Evolutionary conservation across 805 yeast genomes (phyloP).

Genomic region (Candida michaelii): DNA sequence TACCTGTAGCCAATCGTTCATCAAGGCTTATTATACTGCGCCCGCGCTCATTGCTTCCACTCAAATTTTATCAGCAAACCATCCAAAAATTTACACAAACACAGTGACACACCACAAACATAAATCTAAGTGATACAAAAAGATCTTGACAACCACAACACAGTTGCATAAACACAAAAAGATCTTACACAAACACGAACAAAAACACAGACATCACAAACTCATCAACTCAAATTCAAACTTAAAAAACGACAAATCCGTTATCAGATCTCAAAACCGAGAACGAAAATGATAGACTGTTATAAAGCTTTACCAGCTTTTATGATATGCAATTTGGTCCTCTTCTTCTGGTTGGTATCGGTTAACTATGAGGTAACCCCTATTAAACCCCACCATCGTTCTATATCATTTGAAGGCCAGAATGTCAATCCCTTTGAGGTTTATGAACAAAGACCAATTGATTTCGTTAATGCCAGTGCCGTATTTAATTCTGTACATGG

Average conservation of each 20-base stretch:
- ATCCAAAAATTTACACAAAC: no score
- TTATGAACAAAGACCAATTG: conserved; percentile 44
- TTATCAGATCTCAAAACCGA: not conserved
- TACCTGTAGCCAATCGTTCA: no score
- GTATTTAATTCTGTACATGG: conserved; percentile 55
- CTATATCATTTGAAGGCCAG: not conserved
- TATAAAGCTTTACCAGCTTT: not conserved
- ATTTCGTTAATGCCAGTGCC: conserved; percentile 51
- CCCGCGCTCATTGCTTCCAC: no score
- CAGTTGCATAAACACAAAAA: not conserved
- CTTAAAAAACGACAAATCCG: not conserved
- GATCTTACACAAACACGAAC: not conserved
- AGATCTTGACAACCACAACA: no score
- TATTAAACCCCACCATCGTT: not conserved
- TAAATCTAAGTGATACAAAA: no score
- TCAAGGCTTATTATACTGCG: no score
- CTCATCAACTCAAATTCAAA: no score
- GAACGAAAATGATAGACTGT: conserved; percentile 2
- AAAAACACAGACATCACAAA: not conserved
- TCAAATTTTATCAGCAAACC: no score
- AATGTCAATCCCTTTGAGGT: conserved; percentile 8
- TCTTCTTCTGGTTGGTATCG: not conserved
- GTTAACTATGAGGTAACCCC: not conserved
- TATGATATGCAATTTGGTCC: not conserved
- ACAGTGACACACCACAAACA: no score